Evolutionary conservation across 495 filamentous ascomycete species (phyloP).

Genomic region (Jackrogersella minutella): DNA sequence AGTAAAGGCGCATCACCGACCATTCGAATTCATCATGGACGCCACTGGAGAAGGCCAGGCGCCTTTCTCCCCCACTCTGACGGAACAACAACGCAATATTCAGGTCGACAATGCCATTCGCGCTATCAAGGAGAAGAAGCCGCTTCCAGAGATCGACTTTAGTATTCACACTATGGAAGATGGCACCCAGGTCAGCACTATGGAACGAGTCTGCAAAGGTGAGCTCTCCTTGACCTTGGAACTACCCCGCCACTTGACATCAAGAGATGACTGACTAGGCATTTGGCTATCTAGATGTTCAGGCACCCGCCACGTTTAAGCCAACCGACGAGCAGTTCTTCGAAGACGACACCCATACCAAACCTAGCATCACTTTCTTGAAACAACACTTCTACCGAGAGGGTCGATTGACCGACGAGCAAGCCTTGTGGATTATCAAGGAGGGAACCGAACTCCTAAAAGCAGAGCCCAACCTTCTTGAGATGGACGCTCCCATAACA

Average conservation of each 20-base stretch:
- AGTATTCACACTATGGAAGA: conserved; percentile 98
- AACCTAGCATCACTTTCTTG: conserved; percentile 91
- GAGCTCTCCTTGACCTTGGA: conserved; percentile 38
- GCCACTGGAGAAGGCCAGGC: conserved; percentile 47
- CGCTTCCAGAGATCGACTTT: conserved; percentile 97
- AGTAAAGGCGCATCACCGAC: conserved; percentile 34
- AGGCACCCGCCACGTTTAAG: conserved; percentile 92
- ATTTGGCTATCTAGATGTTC: conserved; percentile 87
- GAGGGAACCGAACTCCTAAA: conserved; percentile 83
- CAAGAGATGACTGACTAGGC: conserved; percentile 23
- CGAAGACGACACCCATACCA: conserved; percentile 79
- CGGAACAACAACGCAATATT: conserved; percentile 48
- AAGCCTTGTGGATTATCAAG: conserved; percentile 93
- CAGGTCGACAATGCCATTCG: conserved; percentile 75
- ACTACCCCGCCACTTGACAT: conserved; percentile 20
- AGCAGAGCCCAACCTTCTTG: conserved; percentile 90
- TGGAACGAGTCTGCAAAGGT: conserved; percentile 98
- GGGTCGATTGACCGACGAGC: conserved; percentile 94
- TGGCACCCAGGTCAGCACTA: conserved; percentile 90
- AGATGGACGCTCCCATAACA: conserved; percentile 99
- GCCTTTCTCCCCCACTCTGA: conserved; percentile 37
- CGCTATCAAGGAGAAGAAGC: conserved; percentile 90
- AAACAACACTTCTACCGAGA: conserved; percentile 99
- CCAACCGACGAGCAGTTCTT: conserved; percentile 82
- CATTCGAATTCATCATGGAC: conserved; percentile 48